Evolutionary conservation across 257 asterid species (phyloP), one percentile per base, ranked within the genome.

Genomic region (Solanum pimpinellifolium): DNA sequence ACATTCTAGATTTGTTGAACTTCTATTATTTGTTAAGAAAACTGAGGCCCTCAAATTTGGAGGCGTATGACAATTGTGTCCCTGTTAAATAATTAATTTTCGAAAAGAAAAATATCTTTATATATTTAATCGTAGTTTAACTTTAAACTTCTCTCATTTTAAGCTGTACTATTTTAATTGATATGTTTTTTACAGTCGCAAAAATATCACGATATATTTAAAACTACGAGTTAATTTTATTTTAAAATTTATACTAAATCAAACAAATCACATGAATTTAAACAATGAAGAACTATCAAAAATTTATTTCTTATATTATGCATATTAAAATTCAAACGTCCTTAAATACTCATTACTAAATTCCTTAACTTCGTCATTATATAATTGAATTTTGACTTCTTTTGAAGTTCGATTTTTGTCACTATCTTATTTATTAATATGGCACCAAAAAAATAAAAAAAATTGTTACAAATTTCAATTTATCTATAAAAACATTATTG

Each of bases 71-170:
- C 21, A 5, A 49, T 49, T 49, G 23, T 6, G 2, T 0, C 2
- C 23, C 9, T 0, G 0, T 52, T 52, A 52, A 52, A 52, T 56
- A 56, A 1, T 7, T 1, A 18, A n/a, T 35, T 11, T 20, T 1
- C 2, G 5, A 73, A 73, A 35, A 37, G 29, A 73, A 20, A 35
- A 11, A 37, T 8, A 35, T 5, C 11, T 3, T 5, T 73, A 20
- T 37, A 73, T 5, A 73, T 73, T 37, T 7, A 7, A 21, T 20
- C 0, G 21, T 15, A 49, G 9, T 49, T 35, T 70, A 21, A 14
- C 1, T 15, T 56, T 56, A 56, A 16, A 68, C 3, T 69, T 33
- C 5, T 33, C 35, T 33, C 35, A 33, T 33, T 3, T 33, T 33
- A 33, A 33, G 4, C 5, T 33, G 35, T 33, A 33, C 5, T 33